phyloP scores from a whole-genome alignment of 805 yeast species.

The Kuraishia ogatae region DNA sequence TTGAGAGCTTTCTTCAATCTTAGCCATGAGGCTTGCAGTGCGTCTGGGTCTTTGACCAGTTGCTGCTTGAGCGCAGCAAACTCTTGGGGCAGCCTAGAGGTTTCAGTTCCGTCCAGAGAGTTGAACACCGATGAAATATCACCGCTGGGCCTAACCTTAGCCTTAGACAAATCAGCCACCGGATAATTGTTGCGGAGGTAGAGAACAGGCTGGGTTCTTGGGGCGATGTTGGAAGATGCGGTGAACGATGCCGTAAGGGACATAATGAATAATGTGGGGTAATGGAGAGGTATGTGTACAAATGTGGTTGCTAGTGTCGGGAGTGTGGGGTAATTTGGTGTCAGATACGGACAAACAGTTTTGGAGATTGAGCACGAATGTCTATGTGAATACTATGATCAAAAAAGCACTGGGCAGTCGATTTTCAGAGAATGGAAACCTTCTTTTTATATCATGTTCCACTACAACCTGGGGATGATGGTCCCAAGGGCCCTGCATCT shows the following conservation, averaged over 20 bases:
- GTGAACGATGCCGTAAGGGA: neutral
- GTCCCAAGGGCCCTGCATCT: neutral
- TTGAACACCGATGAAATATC: constrained; percentile 10
- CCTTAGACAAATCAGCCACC: constrained; percentile 6
- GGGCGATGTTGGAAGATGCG: neutral
- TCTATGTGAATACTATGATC: too few relatives aligned
- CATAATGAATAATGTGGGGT: neutral
- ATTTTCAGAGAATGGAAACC: neutral
- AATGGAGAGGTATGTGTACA: too few relatives aligned
- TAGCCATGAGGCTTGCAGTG: constrained; percentile 19
- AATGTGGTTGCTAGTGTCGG: too few relatives aligned
- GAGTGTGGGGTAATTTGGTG: too few relatives aligned
- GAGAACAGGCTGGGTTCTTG: neutral
- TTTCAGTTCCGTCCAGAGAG: constrained; percentile 5
- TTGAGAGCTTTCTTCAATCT: constrained; percentile 15
- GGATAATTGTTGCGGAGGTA: neutral
- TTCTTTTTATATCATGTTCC: too few relatives aligned
- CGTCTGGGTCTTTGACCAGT: constrained; percentile 15
- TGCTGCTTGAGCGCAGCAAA: constrained; percentile 9
- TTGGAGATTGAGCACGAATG: too few relatives aligned
- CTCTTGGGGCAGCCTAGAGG: neutral
- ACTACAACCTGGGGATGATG: neutral
- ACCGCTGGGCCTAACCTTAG: constrained; percentile 6
- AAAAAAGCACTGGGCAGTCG: too few relatives aligned
- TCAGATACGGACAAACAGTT: too few relatives aligned